phyloP scores from a whole-genome alignment of 306 rosid genomes.

The Gastrolobium bilobum region DNA sequence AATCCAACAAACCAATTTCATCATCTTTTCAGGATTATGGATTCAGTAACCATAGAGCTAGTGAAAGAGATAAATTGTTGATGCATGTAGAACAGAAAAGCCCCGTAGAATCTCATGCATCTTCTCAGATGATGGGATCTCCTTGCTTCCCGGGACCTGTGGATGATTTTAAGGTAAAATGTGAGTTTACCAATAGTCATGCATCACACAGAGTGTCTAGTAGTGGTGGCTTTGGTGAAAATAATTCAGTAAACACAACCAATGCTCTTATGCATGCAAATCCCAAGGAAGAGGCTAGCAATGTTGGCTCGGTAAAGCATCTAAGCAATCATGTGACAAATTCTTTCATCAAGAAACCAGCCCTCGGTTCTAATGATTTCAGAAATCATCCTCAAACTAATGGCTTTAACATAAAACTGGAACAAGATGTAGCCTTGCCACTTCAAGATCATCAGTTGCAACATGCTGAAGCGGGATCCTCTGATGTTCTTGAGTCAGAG shows the following conservation, averaged over 20 bases:
- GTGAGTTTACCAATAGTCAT: constrained; percentile 56
- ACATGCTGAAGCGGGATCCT: constrained; percentile 56
- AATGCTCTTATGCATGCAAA: constrained; percentile 48
- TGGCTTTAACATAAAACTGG: constrained; percentile 60
- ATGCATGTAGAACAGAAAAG: constrained; percentile 62
- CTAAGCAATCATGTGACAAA: constrained; percentile 51
- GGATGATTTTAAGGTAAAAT: constrained; percentile 56
- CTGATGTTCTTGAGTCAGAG: constrained; percentile 54
- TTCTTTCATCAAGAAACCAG: constrained; percentile 55
- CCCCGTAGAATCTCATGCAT: constrained; percentile 53
- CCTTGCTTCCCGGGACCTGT: constrained; percentile 47
- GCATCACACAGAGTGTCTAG: constrained; percentile 50
- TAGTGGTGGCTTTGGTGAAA: constrained; percentile 52
- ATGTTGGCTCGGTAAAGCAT: constrained; percentile 49
- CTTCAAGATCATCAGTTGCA: constrained; percentile 55
- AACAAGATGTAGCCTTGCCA: constrained; percentile 51
- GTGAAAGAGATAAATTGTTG: constrained; percentile 52
- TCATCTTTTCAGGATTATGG: constrained; percentile 59
- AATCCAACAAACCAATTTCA: constrained; percentile 51
- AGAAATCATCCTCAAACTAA: constrained; percentile 54
- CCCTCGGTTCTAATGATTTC: constrained; percentile 51
- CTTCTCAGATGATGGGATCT: constrained; percentile 63
- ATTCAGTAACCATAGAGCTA: constrained; percentile 49
- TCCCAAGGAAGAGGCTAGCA: constrained; percentile 55
- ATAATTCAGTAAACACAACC: constrained; percentile 50